Conservation (phyloP, 2,329 filamentous ascomycete species). For the Sphaerulina musiva region DNA sequence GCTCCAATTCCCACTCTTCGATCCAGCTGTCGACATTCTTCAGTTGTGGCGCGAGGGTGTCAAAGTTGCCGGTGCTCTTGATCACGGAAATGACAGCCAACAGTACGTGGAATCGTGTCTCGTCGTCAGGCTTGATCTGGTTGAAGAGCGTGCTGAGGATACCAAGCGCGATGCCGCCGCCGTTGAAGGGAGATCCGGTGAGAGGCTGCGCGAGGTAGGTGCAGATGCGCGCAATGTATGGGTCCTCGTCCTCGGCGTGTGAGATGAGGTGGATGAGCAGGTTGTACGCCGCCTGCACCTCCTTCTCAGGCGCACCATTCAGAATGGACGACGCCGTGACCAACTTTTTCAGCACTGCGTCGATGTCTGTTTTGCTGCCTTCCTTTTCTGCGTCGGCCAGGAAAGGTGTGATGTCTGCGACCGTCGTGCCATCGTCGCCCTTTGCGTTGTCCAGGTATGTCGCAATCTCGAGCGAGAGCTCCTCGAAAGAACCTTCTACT, state of each 20-base stretch:
- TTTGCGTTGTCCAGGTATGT: slow-evolving; percentile 83
- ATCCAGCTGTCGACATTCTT: slow-evolving; percentile 79
- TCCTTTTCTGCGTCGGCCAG: slow-evolving; percentile 51
- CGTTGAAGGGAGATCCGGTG: slow-evolving; percentile 76
- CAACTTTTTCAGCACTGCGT: slow-evolving; percentile 83
- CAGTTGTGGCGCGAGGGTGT: slow-evolving; percentile 75
- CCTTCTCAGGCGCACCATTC: slow-evolving; percentile 86
- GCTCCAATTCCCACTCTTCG: slow-evolving; percentile 70
- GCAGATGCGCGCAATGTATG: slow-evolving; percentile 83
- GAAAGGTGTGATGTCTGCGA: slow-evolving; percentile 62
- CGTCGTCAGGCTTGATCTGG: slow-evolving; percentile 68
- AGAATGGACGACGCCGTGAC: slow-evolving; percentile 71
- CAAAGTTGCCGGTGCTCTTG: slow-evolving; percentile 58
- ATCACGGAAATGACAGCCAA: slow-evolving; percentile 81
- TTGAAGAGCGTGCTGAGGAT: slow-evolving; percentile 96
- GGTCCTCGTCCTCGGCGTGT: slow-evolving; percentile 76
- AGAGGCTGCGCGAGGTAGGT: slow-evolving; percentile 82
- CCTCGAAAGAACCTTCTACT: slow-evolving; percentile 88
- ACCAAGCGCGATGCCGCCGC: slow-evolving; percentile 76
- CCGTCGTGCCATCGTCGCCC: slow-evolving; percentile 51
- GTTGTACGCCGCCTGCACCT: slow-evolving; percentile 94
- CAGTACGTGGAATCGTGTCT: slow-evolving; percentile 83
- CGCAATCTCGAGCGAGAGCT: slow-evolving; percentile 89
- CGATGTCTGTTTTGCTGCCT: slow-evolving; percentile 56
- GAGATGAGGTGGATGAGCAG: slow-evolving; percentile 88